phyloP scores from a whole-genome alignment of 805 yeast genomes.

The Jamesozyma piceae region DNA sequence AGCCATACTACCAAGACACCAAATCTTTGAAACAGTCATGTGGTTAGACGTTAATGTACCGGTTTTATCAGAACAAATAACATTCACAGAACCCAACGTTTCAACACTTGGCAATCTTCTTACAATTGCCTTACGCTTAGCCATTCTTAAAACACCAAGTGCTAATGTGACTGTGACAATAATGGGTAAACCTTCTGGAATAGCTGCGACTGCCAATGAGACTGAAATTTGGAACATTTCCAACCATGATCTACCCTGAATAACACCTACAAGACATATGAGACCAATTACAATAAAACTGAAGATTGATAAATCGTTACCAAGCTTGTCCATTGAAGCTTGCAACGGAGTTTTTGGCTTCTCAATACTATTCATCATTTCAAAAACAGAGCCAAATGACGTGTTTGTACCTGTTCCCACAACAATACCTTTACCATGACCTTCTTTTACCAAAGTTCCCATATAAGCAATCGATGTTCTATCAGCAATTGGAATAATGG shows the following conservation, averaged over 20 bases:
- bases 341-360: slow-evolving; percentile 98
- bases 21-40: slow-evolving; percentile 78
- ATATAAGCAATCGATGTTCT: slow-evolving; percentile 79
- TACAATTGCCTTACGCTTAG: slow-evolving; percentile 87
- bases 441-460: slow-evolving; percentile 97
- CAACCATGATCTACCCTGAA: slow-evolving; percentile 91
- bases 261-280: slow-evolving; percentile 81
- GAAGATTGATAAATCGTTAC: slow-evolving; percentile 77
- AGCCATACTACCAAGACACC: slow-evolving; percentile 59
- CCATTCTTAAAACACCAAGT: slow-evolving; percentile 94
- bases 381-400: slow-evolving; percentile 89
- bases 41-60: slow-evolving; percentile 87
- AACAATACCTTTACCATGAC: slow-evolving; percentile 89
- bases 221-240: slow-evolving; percentile 98
- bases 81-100: slow-evolving; percentile 89
- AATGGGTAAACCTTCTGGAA: slow-evolving; percentile 97
- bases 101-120: slow-evolving; percentile 92
- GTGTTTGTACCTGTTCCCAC: slow-evolving; percentile 84
- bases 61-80: slow-evolving; percentile 85
- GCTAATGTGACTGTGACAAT: slow-evolving; percentile 97
- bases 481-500: slow-evolving; percentile 49
- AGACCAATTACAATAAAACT: slow-evolving; percentile 82
- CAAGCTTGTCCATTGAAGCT: slow-evolving; percentile 88
- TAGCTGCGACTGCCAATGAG: slow-evolving; percentile 96
- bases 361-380: slow-evolving; percentile 89